phyloP scores from a whole-genome alignment of 2,329 filamentous ascomycete species.

The Clonostachys solani region DNA sequence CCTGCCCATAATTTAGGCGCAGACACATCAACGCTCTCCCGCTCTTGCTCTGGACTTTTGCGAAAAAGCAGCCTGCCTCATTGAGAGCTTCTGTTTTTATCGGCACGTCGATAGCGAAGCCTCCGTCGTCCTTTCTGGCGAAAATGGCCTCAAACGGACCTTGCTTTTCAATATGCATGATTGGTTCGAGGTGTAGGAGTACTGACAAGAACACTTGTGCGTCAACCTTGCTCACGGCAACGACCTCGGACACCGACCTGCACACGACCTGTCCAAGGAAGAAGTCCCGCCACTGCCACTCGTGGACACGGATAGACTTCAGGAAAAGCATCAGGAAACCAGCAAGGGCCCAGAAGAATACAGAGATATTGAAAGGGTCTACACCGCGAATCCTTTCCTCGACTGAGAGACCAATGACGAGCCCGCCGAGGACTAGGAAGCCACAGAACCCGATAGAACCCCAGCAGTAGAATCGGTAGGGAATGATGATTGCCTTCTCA shows the following conservation, averaged over 20 bases:
- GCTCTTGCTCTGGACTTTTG: too few species aligned
- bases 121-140: too few species aligned
- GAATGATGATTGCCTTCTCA: too few species aligned
- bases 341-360: constrained; percentile 16
- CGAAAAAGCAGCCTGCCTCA: too few species aligned
- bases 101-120: too few species aligned
- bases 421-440: constrained; percentile 12
- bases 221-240: constrained; percentile 11
- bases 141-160: too few species aligned
- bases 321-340: constrained; percentile 16
- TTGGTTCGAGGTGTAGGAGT: constrained; percentile 8
- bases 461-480: too few species aligned
- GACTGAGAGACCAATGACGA: constrained; percentile 16
- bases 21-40: too few species aligned
- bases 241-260: constrained; percentile 8
- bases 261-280: constrained; percentile 15
- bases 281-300: constrained; percentile 23
- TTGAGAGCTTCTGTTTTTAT: too few species aligned
- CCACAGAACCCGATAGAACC: too few species aligned
- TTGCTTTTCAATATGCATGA: too few species aligned
- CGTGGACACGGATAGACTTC: constrained; percentile 13
- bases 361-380: constrained; percentile 21
- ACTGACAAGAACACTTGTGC: constrained; percentile 15
- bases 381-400: constrained; percentile 16
- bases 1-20: too few species aligned